phyloP scores from a whole-genome alignment of 169 alveolate species.

The Eimeria mitis region DNA sequence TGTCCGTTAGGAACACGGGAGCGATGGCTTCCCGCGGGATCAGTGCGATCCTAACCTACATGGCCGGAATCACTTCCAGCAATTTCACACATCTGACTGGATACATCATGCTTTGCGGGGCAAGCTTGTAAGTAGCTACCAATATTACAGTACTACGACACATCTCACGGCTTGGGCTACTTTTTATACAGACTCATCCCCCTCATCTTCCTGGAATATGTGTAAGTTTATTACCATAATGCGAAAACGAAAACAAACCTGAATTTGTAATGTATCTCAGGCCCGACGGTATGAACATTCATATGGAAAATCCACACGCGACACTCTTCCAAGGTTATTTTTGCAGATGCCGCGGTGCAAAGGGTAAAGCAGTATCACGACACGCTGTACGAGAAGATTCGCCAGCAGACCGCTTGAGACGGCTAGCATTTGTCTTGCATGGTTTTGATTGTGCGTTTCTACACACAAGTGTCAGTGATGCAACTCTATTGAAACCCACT shows the following conservation, averaged over 20 bases:
- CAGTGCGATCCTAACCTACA: constrained; percentile 94
- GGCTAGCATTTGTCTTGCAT: constrained; percentile 22
- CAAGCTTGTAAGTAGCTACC: constrained; percentile 75
- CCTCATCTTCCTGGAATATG: constrained; percentile 85
- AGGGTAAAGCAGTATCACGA: constrained; percentile 72
- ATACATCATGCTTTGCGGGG: constrained; percentile 92
- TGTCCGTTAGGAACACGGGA: constrained; percentile 96
- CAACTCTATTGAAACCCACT: constrained; percentile 40
- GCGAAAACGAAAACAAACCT: constrained; percentile 1
- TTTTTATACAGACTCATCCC: constrained; percentile 86
- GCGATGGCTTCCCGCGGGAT: constrained; percentile 92
- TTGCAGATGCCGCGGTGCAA: constrained; percentile 73
- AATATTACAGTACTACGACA: neutral
- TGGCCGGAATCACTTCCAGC: constrained; percentile 93
- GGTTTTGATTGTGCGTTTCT: constrained; percentile 12
- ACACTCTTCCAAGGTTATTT: neutral
- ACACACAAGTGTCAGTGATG: neutral
- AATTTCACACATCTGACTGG: constrained; percentile 94
- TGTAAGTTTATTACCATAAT: constrained; percentile 70
- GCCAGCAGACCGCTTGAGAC: constrained; percentile 72
- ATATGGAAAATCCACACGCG: neutral
- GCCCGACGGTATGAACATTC: constrained; percentile 72
- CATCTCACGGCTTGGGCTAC: neutral
- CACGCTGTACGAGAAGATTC: constrained; percentile 68
- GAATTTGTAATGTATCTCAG: constrained; percentile 17